phyloP scores from a whole-genome alignment of 2,329 filamentous ascomycete genomes.

The Alternaria ethzedia region DNA sequence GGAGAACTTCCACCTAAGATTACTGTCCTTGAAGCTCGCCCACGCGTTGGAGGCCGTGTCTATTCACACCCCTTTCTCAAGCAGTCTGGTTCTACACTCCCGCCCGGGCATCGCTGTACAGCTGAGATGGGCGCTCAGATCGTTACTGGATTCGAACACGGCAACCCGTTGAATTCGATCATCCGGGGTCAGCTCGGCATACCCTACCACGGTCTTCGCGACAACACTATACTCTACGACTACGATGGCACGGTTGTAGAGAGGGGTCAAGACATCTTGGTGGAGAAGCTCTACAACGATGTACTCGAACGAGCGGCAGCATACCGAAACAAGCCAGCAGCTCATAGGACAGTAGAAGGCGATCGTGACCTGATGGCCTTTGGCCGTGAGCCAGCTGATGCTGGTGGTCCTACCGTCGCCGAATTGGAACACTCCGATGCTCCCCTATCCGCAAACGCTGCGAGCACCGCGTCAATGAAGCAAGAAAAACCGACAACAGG shows the following conservation, averaged over 20 bases:
- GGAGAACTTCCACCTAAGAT: conserved; percentile 76
- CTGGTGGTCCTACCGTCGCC: conserved; percentile 69
- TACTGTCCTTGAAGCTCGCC: conserved; percentile 83
- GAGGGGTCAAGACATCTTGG: conserved; percentile 76
- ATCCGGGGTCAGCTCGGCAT: conserved; percentile 89
- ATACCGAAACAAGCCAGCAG: conserved; percentile 80
- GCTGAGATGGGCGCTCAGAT: conserved; percentile 99
- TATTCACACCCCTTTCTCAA: conserved; percentile 79
- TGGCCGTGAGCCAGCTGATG: conserved; percentile 72
- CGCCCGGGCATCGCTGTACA: conserved; percentile 69
- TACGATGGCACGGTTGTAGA: conserved; percentile 79
- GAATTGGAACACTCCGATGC: conserved; percentile 74
- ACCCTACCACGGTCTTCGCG: conserved; percentile 80
- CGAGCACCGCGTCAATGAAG: conserved; percentile 42
- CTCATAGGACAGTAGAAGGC: conserved; percentile 77
- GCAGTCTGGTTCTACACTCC: conserved; percentile 61
- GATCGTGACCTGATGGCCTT: conserved; percentile 82
- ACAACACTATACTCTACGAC: conserved; percentile 89
- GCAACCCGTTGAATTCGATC: conserved; percentile 90
- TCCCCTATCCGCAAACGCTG: conserved; percentile 55
- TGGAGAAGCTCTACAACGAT: conserved; percentile 94
- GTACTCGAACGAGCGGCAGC: conserved; percentile 89
- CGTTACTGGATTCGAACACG: conserved; percentile 93
- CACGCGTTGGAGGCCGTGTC: conserved; percentile 87
- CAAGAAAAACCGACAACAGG: conserved; percentile 58